These are phyloP conservation scores for Beauveria sp. DNA, from an alignment of 2,329 filamentous ascomycete genomes.

Conservation along the genomic window DNA sequence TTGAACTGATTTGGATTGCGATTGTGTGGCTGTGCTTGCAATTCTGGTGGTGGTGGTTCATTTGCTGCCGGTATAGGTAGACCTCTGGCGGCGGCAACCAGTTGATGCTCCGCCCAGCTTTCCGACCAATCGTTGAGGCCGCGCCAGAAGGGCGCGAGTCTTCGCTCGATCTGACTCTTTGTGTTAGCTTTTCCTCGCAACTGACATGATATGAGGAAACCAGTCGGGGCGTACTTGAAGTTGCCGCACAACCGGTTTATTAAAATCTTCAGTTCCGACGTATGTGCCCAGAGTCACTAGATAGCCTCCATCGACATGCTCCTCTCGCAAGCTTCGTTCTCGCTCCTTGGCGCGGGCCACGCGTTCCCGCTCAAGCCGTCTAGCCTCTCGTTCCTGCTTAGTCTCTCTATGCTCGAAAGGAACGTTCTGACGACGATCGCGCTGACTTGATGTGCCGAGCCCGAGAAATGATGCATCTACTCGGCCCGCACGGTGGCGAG, in stretches of 20 bases:
- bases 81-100: slow-evolving; percentile 83
- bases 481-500: slow-evolving; percentile 26
- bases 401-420: slow-evolving; percentile 70
- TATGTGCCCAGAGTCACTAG: slow-evolving; percentile 92
- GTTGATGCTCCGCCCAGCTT: slow-evolving; percentile 88
- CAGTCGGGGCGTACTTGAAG: slow-evolving; percentile 60
- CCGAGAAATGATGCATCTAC: slow-evolving; percentile 41
- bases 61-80: slow-evolving; percentile 78
- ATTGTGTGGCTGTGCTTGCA: slow-evolving; percentile 35
- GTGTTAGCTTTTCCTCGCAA: neutral
- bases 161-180: slow-evolving; percentile 69
- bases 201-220: neutral
- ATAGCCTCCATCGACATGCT: slow-evolving; percentile 90
- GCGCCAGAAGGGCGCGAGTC: slow-evolving; percentile 90
- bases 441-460: slow-evolving; percentile 30
- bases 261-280: slow-evolving; percentile 87
- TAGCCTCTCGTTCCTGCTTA: slow-evolving; percentile 81
- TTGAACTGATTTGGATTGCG: slow-evolving; percentile 26
- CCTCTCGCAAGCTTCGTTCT: slow-evolving; percentile 82
- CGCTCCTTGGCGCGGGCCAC: slow-evolving; percentile 70
- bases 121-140: slow-evolving; percentile 83
- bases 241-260: slow-evolving; percentile 78
- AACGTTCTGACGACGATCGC: slow-evolving; percentile 31
- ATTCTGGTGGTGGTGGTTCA: slow-evolving; percentile 66
- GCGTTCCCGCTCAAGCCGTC: slow-evolving; percentile 76